A percentile compares a stretch with the other conserved stretches of the same genome.
Conservation (phyloP, 768 basidiomycete species). For the Mycena sanguinolenta region DNA sequence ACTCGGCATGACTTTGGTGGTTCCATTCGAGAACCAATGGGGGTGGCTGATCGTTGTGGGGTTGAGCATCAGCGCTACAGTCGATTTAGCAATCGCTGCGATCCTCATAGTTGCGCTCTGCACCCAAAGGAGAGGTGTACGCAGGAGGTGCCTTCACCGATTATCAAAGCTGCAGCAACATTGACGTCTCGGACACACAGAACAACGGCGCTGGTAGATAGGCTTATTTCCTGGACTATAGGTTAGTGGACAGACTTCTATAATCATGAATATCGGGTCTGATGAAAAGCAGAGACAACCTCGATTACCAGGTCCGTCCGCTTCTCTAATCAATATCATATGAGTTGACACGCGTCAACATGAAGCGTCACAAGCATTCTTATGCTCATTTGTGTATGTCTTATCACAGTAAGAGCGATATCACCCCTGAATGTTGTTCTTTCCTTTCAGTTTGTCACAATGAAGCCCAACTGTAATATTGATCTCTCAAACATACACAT, state of each 20-base stretch:
- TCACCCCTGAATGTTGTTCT: too few species aligned
- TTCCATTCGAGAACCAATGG: too few species aligned
- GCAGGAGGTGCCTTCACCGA: too few species aligned
- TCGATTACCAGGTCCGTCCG: neutral
- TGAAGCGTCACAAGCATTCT: neutral
- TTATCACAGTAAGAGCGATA: neutral
- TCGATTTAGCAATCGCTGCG: too few species aligned
- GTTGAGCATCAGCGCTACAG: neutral
- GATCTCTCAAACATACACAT: too few species aligned
- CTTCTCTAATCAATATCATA: neutral
- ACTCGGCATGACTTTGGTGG: too few species aligned
- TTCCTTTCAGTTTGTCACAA: conserved; percentile 5
- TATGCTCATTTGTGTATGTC: conserved; percentile 7
- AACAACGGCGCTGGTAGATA: neutral
- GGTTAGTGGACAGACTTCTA: neutral
- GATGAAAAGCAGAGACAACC: neutral
- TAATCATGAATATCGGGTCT: neutral
- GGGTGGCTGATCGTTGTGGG: neutral
- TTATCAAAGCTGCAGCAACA: neutral
- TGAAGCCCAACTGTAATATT: neutral
- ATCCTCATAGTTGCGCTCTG: too few species aligned
- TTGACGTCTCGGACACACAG: neutral
- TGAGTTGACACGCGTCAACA: neutral
- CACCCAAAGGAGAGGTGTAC: too few species aligned
- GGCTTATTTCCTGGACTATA: too few species aligned